Percentiles rank a stretch among this genome's conserved stretches.
These are phyloP conservation scores for Ustilago nuda DNA, from an alignment of 1,284 basidiomycete species.

Conservation along the genomic window DNA sequence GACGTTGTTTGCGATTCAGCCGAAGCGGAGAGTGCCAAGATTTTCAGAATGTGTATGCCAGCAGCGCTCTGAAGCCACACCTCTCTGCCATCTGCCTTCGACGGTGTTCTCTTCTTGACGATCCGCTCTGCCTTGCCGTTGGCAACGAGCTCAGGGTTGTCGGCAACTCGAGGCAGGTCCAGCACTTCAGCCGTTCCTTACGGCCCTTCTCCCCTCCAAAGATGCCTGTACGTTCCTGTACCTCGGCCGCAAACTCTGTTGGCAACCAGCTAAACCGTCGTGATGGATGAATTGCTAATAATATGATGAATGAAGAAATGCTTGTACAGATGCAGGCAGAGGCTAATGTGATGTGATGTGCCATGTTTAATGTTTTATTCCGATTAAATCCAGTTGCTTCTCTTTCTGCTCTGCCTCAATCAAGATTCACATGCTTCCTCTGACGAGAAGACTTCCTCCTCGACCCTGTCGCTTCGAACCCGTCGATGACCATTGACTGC, in stretches of 20 bases:
- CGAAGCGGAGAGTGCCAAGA: no score
- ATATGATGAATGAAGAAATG: not conserved
- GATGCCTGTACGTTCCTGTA: no score
- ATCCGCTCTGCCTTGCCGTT: no score
- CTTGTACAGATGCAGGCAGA: not conserved
- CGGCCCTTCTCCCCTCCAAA: no score
- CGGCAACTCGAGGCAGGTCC: no score
- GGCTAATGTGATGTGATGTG: conserved; percentile 1
- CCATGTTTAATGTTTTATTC: not conserved
- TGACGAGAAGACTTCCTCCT: conserved; percentile 28
- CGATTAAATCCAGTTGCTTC: not conserved
- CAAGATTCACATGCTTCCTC: conserved; percentile 35
- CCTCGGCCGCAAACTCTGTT: not conserved
- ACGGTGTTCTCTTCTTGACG: no score
- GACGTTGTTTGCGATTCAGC: no score
- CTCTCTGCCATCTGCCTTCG: no score
- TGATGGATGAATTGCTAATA: not conserved
- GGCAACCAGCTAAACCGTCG: not conserved
- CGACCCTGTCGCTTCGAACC: conserved; percentile 28
- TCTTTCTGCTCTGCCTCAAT: conserved; percentile 12
- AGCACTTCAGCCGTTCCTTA: no score
- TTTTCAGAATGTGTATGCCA: no score
- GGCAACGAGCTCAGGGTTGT: no score
- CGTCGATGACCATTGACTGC: conserved; percentile 29
- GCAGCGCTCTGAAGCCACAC: no score